A percentile compares a stretch with the other conserved stretches of the same genome.
Evolutionary conservation across 2,329 filamentous ascomycete species (phyloP).

Genomic region (Emericellopsis atlantica): DNA sequence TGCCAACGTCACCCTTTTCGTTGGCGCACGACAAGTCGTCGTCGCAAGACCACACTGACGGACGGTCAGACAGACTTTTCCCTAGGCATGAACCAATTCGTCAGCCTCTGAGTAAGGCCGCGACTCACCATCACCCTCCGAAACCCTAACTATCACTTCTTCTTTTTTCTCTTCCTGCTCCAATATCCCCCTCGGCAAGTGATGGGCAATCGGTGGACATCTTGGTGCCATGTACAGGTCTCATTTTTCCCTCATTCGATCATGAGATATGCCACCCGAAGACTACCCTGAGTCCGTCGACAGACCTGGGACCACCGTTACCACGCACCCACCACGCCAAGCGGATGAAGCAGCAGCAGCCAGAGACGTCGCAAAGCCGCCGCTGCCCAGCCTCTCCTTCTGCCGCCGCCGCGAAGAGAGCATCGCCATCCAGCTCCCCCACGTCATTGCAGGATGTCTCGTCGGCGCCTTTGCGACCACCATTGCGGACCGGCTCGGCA

Average conservation of each 20-base stretch:
- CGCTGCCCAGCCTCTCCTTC: constrained; percentile 17
- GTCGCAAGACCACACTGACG: neutral
- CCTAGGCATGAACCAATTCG: neutral
- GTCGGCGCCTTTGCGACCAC: constrained; percentile 19
- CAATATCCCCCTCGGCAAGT: neutral
- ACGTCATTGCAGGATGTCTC: constrained; percentile 21
- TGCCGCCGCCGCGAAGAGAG: constrained; percentile 14
- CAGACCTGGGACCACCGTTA: constrained; percentile 7
- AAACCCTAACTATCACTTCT: neutral
- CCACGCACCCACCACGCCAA: no score
- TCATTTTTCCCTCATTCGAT: neutral
- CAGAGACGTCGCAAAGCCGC: constrained; percentile 14
- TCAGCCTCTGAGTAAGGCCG: neutral
- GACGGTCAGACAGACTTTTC: neutral
- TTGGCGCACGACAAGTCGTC: neutral
- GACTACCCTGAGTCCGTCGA: constrained; percentile 12
- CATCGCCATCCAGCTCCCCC: constrained; percentile 18
- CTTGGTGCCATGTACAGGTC: neutral
- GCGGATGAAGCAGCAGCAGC: neutral
- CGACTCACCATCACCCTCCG: neutral
- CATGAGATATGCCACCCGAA: constrained; percentile 17
- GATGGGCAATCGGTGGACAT: neutral
- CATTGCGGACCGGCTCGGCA: constrained; percentile 18
- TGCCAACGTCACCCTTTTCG: constrained; percentile 2
- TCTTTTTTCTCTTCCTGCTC: neutral